Percentiles rank a stretch among this genome's conserved stretches.
Evolutionary conservation across 352 stramenopile species (phyloP).

Genomic region (Phytophthora ohioensis): DNA sequence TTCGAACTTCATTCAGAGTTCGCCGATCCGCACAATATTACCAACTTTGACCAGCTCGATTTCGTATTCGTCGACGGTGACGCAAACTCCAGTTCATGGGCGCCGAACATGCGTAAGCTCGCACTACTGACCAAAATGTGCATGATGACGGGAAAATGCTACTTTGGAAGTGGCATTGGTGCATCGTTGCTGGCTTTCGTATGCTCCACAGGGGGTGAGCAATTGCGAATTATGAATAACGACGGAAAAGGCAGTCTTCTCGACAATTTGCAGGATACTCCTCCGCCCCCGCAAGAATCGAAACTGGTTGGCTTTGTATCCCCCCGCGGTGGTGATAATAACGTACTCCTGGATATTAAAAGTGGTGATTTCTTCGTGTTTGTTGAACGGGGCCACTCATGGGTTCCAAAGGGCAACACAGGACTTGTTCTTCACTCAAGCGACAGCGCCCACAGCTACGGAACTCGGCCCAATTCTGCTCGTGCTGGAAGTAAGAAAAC

Average conservation of each 20-base stretch:
- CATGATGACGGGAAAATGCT: slow-evolving; percentile 90
- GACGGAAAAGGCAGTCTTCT: slow-evolving; percentile 59
- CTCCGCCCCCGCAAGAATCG: slow-evolving; percentile 37
- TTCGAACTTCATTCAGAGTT: slow-evolving; percentile 84
- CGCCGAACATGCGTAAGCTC: slow-evolving; percentile 68
- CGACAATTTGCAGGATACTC: slow-evolving; percentile 48
- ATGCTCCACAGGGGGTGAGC: slow-evolving; percentile 75
- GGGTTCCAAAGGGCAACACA: slow-evolving; percentile 81
- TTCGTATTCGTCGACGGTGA: slow-evolving; percentile 86
- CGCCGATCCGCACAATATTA: slow-evolving; percentile 66
- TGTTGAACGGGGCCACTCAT: slow-evolving; percentile 39
- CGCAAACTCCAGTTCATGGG: slow-evolving; percentile 67
- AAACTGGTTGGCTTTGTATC: slow-evolving; percentile 28
- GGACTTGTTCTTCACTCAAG: slow-evolving; percentile 75
- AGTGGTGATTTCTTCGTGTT: slow-evolving; percentile 80
- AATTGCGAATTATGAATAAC: slow-evolving; percentile 71
- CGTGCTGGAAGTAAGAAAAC: slow-evolving; percentile 64
- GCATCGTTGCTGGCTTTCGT: slow-evolving; percentile 70
- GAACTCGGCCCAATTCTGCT: slow-evolving; percentile 65
- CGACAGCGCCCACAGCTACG: slow-evolving; percentile 65
- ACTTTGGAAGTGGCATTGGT: slow-evolving; percentile 71
- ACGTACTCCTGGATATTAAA: slow-evolving; percentile 76
- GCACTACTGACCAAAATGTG: slow-evolving; percentile 82
- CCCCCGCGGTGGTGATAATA: slow-evolving; percentile 20
- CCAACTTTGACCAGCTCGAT: slow-evolving; percentile 83